Conservation (phyloP, 2,329 filamentous ascomycete species). For the Alternaria atra region DNA sequence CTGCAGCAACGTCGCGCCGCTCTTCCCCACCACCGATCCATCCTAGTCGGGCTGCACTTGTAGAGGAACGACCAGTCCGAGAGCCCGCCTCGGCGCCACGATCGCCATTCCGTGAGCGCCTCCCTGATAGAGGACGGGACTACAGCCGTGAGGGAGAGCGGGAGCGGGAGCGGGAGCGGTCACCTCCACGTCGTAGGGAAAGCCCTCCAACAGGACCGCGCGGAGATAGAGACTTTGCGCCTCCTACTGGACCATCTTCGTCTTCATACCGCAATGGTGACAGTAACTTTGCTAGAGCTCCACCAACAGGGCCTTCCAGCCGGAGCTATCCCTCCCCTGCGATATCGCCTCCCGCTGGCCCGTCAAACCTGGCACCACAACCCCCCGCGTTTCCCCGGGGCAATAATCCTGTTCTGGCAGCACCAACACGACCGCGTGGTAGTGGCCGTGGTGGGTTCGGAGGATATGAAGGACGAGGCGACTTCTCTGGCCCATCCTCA, state of each 20-base stretch:
- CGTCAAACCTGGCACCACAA: conserved; percentile 40
- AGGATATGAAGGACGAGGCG: conserved; percentile 47
- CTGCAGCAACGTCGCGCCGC: conserved; percentile 66
- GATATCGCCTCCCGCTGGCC: conserved; percentile 53
- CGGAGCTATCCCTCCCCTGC: conserved; percentile 49
- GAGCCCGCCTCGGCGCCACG: conserved; percentile 44
- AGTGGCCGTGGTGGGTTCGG: conserved; percentile 53
- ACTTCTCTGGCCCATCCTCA: conserved; percentile 44
- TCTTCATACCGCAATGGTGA: conserved; percentile 50
- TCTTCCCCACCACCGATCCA: conserved; percentile 68
- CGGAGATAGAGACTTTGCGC: conserved; percentile 48
- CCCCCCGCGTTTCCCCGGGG: conserved; percentile 48
- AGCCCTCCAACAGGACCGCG: conserved; percentile 49
- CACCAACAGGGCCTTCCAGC: conserved; percentile 51
- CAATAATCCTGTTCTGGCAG: conserved; percentile 50
- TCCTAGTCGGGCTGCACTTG: conserved; percentile 60
- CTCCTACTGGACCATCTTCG: conserved; percentile 48
- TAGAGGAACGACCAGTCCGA: conserved; percentile 38
- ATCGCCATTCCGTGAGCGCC: conserved; percentile 48
- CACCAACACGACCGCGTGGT: conserved; percentile 52
- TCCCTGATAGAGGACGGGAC: conserved; percentile 42
- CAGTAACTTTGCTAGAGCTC: conserved; percentile 44
- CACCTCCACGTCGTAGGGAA: conserved; percentile 51
- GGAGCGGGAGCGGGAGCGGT: conserved; percentile 36
- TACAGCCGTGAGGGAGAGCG: conserved; percentile 19